These are phyloP conservation scores for Agrocybe pediades DNA, from an alignment of 768 basidiomycete genomes.

Conservation along the genomic window DNA sequence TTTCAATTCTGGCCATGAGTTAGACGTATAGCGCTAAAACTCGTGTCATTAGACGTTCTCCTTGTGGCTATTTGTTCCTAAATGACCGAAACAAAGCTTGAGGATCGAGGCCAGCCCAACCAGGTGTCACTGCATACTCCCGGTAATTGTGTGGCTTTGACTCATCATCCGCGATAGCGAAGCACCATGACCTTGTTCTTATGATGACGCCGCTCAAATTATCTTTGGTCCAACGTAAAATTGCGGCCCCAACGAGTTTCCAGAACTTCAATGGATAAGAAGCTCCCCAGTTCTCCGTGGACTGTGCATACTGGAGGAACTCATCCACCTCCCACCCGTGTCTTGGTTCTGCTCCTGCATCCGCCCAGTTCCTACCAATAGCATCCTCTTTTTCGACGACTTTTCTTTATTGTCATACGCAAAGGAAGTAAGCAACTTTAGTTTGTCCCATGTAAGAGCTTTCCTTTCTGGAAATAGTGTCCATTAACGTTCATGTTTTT, in stretches of 20 bases:
- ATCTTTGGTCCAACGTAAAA: constrained; percentile 25
- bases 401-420: constrained; percentile 2
- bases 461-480: constrained; percentile 4
- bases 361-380: not conserved
- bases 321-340: not conserved
- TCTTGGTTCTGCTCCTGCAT: not conserved
- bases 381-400: not conserved
- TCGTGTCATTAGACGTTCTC: not conserved
- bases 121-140: not conserved
- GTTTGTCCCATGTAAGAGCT: not conserved
- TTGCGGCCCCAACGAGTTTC: constrained; percentile 25
- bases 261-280: constrained; percentile 28
- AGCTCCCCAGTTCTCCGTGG: constrained; percentile 29
- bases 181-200: constrained; percentile 6
- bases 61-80: not conserved
- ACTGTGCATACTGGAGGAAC: constrained; percentile 1
- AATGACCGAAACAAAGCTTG: not conserved
- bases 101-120: not conserved
- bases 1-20: not conserved
- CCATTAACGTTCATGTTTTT: constrained; percentile 4
- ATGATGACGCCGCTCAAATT: constrained; percentile 23
- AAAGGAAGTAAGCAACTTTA: constrained; percentile 12
- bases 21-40: not conserved
- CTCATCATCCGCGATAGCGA: constrained; percentile 19
- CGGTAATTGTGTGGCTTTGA: constrained; percentile 8